A percentile compares a stretch with the other conserved stretches of the same genome.
Conservation (phyloP, 805 yeast genomes). For the Yarrowia deformans region DNA sequence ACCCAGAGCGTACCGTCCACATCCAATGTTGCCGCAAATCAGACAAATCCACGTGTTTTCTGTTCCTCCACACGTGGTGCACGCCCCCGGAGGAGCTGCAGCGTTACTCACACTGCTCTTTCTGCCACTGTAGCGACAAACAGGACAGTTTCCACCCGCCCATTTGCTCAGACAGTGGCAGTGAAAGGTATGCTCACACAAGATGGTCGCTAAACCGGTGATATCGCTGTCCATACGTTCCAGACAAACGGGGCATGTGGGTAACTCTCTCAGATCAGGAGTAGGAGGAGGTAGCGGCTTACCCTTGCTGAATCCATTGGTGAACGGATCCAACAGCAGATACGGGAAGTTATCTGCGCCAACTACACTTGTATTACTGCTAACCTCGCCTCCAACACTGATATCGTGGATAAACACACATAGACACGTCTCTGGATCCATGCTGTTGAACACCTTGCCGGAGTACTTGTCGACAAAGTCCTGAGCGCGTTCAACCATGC, state of each 20-base stretch:
- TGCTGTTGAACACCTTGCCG: constrained; percentile 78
- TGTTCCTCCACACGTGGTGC: constrained; percentile 66
- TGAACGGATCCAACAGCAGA: constrained; percentile 73
- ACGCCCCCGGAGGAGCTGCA: constrained; percentile 30
- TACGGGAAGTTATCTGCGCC: constrained; percentile 62
- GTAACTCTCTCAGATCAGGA: constrained; percentile 63
- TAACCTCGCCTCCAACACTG: constrained; percentile 11
- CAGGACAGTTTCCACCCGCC: constrained; percentile 91
- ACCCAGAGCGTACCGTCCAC: constrained; percentile 84
- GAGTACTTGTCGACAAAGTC: constrained; percentile 70
- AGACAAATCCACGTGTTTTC: constrained; percentile 87
- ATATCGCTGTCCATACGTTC: constrained; percentile 84
- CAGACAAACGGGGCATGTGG: constrained; percentile 91
- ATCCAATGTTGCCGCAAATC: constrained; percentile 90
- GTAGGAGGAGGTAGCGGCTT: constrained; percentile 46
- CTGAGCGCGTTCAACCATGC: constrained; percentile 61
- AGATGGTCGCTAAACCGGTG: constrained; percentile 84
- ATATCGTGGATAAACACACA: constrained; percentile 60
- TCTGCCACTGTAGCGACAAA: constrained; percentile 67
- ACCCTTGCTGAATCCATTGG: constrained; percentile 35
- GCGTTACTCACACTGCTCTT: background rate
- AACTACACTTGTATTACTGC: background rate
- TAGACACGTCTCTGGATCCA: constrained; percentile 89
- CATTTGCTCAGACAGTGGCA: constrained; percentile 87
- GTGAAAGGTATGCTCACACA: constrained; percentile 93